Base-by-base conservation (phyloP, 1,139 yeast genomes). In the Geotrichum cucujoidarum region DNA sequence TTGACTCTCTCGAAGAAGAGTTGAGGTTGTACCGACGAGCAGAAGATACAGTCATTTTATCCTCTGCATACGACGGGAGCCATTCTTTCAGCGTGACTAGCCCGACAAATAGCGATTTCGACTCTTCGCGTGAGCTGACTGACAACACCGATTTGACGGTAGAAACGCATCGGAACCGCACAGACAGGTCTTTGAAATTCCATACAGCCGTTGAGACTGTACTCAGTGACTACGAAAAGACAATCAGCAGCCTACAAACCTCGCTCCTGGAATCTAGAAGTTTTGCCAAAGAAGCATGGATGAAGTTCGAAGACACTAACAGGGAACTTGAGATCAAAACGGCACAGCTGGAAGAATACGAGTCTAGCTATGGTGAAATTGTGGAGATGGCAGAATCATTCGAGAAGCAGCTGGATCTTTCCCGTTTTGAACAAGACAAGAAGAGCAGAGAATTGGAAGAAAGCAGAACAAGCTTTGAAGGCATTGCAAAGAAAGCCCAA, bases 51-150 rank as follows among this genome's bases (percentile, higher is more conserved):
- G 10, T 24, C 6, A 10, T 24, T 6, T 10, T 24, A 6, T 60
- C 88, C 88, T 63, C 80, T 89, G 45, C 75, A 80, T 8, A 76
- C 88, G 55, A 75, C 73, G n/a, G 31, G 6, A 18, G 41, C 6
- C 34, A 16, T 7, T 39, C 43, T 2, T 39, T 30, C 8, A 30
- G 13, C 11, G 30, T 25, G 24, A 18, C 43, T 6, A 39, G 43
- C 21, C 43, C 34, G 2, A 30, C 20, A n/a, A 35, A 21, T 25
- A 37, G 21, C 13, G 21, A 40, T 24, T 32, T 41, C 14, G 40
- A 40, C 14, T 29, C 36, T 16, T 24, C 42, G 21, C 21, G 39
- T 14, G 43, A 37, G 16, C 25, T 25, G 48, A 35, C 38, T 6
- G 38, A 35, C n/a, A 16, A 27, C 25, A 35, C 38, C n/a, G 38